Conservation (phyloP, 2,329 filamentous ascomycete genomes). For the Calonectria montana region DNA sequence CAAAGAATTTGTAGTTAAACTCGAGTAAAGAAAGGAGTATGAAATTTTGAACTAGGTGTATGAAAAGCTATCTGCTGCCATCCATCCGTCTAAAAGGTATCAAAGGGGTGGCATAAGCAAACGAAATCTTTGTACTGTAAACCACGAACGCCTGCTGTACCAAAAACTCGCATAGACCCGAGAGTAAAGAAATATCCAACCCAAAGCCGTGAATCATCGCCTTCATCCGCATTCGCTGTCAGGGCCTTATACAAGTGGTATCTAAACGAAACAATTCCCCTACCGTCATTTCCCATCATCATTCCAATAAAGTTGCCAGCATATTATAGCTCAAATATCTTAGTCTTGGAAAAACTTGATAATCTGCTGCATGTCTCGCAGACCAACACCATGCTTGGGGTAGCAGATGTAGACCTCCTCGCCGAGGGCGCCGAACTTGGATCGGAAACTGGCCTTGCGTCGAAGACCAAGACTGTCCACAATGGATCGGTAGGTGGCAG, state of each 20-base stretch:
- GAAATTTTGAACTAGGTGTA: slow-evolving; percentile 15
- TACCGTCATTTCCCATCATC: neutral
- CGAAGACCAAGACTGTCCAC: slow-evolving; percentile 85
- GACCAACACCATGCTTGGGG: slow-evolving; percentile 84
- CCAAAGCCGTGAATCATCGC: neutral
- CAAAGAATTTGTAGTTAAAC: neutral
- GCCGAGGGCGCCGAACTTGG: slow-evolving; percentile 87
- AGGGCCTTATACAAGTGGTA: neutral
- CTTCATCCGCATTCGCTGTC: neutral
- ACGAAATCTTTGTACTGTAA: neutral
- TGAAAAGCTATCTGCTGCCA: neutral
- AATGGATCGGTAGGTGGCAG: slow-evolving; percentile 84
- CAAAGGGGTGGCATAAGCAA: slow-evolving; percentile 7
- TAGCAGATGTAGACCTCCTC: slow-evolving; percentile 93
- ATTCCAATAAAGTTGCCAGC: neutral
- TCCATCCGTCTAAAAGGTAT: slow-evolving; percentile 24
- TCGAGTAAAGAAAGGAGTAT: slow-evolving; percentile 1
- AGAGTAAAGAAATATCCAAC: neutral
- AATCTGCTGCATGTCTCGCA: slow-evolving; percentile 85
- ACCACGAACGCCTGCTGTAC: slow-evolving; percentile 5
- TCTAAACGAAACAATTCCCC: neutral
- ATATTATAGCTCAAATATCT: neutral
- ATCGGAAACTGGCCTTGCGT: slow-evolving; percentile 88
- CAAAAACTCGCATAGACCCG: neutral
- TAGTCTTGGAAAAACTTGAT: slow-evolving; percentile 90